A percentile compares a stretch with the other conserved stretches of the same genome.
These are phyloP conservation scores for Platanus orientalis DNA, from an alignment of 164 flowering plant species.

Conservation along the genomic window DNA sequence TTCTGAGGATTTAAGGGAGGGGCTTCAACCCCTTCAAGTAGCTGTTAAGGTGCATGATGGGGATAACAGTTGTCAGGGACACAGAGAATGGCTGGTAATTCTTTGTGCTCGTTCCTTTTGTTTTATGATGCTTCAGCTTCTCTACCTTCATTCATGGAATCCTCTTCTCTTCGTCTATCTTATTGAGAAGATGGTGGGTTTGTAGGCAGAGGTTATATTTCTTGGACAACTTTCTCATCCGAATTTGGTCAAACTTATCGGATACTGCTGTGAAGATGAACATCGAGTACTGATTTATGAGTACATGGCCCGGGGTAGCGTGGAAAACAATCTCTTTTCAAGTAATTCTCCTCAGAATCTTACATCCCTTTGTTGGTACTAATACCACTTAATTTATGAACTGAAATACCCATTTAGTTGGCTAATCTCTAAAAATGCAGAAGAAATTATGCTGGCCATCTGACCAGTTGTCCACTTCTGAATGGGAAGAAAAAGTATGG, in stretches of 20 bases:
- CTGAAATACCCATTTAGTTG: too few species aligned
- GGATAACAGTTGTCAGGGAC: constrained; percentile 88
- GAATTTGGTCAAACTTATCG: constrained; percentile 81
- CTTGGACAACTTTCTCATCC: constrained; percentile 98
- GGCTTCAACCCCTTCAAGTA: constrained; percentile 53
- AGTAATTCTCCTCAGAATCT: constrained; percentile 35
- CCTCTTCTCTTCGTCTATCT: neutral
- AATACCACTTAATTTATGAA: too few species aligned
- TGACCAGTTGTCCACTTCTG: too few species aligned
- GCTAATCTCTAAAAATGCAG: too few species aligned
- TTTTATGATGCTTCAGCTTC: neutral
- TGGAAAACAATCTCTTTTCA: constrained; percentile 82
- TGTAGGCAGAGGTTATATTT: constrained; percentile 90
- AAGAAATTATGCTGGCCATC: too few species aligned
- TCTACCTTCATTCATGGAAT: neutral
- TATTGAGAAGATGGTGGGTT: neutral
- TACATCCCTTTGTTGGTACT: too few species aligned
- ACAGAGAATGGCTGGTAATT: constrained; percentile 96
- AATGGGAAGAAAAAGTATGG: too few species aligned
- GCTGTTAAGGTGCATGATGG: constrained; percentile 99
- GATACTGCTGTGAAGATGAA: constrained; percentile 91
- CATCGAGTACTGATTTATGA: constrained; percentile 87
- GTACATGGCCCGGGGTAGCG: constrained; percentile 87
- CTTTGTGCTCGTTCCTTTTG: neutral
- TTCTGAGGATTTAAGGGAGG: constrained; percentile 51